Base-by-base conservation (phyloP, 2,329 filamentous ascomycete genomes). In the Didymella exigua region DNA sequence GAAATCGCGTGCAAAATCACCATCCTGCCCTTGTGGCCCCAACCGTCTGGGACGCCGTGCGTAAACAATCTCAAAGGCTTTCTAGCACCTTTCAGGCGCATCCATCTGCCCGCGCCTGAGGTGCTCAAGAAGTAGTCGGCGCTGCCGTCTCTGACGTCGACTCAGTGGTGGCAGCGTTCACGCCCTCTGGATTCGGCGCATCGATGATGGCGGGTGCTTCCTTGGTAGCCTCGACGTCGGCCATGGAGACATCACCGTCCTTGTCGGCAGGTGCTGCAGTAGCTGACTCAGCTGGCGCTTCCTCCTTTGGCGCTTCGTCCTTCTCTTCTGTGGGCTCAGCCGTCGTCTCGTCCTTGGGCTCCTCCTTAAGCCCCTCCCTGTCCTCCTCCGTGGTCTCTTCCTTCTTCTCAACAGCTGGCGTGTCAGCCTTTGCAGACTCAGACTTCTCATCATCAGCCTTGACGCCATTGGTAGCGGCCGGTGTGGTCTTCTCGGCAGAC, bases 391-490 rank as follows among this genome's bases (percentile, higher is more conserved):
- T 49, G 33, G 60, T 47, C 18, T 60, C 56, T 3, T 66, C 62
- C 42, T 70, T 65, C 36, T 67, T 68, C 56, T 79, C 75, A 42
- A 72, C 66, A 45, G 77, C 72, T 24, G 74, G 74, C 38, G 73
- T 54, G 9, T 62, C 62, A 2, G 61, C 61, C 49, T 67, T 65
- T 5, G 56, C 47, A 14, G 66, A 73, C 45, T 76, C 70, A n/a
- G 71, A 58, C 48, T 77, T 77, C 34, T 71, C 70, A 24, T 72
- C 70, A 56, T 73, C 70, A 16, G 69, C 61, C 48, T 74, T 75
- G 38, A 68, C 68, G 18, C 73, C 72, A 29, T 75, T 75, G 16
- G 30, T 50, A 6, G 62, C 40, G 4, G 65, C 64, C 18, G 52
- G 40, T 14, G 52, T 45, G 27, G 46, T 54, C 38, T 54, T 54